Percentiles rank a stretch among this genome's conserved stretches.
phyloP scores from a whole-genome alignment of 371 early-diverging fungal species.

The Mortierella sp. region DNA sequence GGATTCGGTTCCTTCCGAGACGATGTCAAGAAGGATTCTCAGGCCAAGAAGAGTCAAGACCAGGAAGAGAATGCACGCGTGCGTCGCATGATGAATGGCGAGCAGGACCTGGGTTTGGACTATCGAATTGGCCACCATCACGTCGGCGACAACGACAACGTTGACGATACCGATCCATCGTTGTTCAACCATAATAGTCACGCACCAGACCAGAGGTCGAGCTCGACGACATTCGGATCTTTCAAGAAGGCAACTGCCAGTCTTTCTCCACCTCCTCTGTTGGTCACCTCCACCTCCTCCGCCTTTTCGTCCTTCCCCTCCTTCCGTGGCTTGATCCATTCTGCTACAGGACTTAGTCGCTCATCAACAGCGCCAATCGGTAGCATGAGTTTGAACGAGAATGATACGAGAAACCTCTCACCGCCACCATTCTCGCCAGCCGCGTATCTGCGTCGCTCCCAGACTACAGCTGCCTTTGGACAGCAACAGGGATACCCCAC shows the following conservation, averaged over 20 bases:
- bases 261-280: not conserved
- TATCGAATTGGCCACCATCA: too few species aligned
- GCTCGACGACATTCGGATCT: conserved; percentile 24
- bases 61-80: conserved; percentile 4
- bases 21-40: not conserved
- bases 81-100: conserved; percentile 8
- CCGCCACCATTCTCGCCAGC: conserved; percentile 12
- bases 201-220: conserved; percentile 16
- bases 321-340: conserved; percentile 16
- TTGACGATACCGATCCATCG: not conserved
- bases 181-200: not conserved
- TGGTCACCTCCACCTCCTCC: conserved; percentile 5
- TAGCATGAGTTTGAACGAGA: too few species aligned
- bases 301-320: conserved; percentile 20
- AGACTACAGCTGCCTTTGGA: conserved; percentile 16
- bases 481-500: not conserved
- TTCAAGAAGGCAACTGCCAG: not conserved
- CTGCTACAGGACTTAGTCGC: conserved; percentile 13
- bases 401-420: not conserved
- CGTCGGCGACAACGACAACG: too few species aligned
- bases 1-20: not conserved
- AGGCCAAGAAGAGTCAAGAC: not conserved
- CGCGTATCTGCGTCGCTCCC: conserved; percentile 24
- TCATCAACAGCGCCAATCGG: conserved; percentile 7
- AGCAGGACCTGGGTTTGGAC: not conserved